A percentile compares a stretch with the other conserved stretches of the same genome.
These are phyloP conservation scores for Hanseniaspora meyeri DNA, from an alignment of 805 yeast species.

Conservation along the genomic window DNA sequence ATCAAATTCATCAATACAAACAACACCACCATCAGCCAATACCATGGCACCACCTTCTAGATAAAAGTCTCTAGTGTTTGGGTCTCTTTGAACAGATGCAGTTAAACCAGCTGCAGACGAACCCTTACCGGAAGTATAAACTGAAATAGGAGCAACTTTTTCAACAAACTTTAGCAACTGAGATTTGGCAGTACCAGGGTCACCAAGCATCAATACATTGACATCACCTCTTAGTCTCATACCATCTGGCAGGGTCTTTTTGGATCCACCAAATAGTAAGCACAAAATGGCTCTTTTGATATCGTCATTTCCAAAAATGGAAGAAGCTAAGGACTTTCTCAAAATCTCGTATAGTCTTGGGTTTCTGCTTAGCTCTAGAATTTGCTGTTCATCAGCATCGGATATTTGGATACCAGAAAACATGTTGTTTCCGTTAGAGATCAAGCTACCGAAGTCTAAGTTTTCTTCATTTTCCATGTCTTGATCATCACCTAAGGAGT, in stretches of 20 bases:
- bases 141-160: slow-evolving; percentile 85
- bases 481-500: slow-evolving; percentile 34
- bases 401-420: slow-evolving; percentile 38
- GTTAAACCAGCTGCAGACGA: slow-evolving; percentile 99
- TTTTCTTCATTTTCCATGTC: slow-evolving; percentile 2
- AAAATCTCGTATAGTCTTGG: slow-evolving; percentile 81
- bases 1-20: slow-evolving; percentile 97
- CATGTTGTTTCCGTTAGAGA: slow-evolving; percentile 6
- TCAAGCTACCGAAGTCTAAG: slow-evolving; percentile 16
- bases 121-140: slow-evolving; percentile 97
- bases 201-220: slow-evolving; percentile 85
- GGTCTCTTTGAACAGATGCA: slow-evolving; percentile 91
- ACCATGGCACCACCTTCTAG: slow-evolving; percentile 99
- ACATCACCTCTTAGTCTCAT: slow-evolving; percentile 95
- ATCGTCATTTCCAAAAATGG: slow-evolving; percentile 86
- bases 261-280: slow-evolving; percentile 85
- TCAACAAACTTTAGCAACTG: slow-evolving; percentile 91
- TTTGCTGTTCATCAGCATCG: slow-evolving; percentile 91
- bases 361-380: slow-evolving; percentile 62
- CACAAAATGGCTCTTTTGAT: slow-evolving; percentile 91
- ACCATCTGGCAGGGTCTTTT: slow-evolving; percentile 85
- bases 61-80: slow-evolving; percentile 77
- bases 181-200: slow-evolving; percentile 98
- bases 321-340: slow-evolving; percentile 84
- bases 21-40: slow-evolving; percentile 98